phyloP scores from a whole-genome alignment of 768 basidiomycete genomes.

The Suillus spraguei region DNA sequence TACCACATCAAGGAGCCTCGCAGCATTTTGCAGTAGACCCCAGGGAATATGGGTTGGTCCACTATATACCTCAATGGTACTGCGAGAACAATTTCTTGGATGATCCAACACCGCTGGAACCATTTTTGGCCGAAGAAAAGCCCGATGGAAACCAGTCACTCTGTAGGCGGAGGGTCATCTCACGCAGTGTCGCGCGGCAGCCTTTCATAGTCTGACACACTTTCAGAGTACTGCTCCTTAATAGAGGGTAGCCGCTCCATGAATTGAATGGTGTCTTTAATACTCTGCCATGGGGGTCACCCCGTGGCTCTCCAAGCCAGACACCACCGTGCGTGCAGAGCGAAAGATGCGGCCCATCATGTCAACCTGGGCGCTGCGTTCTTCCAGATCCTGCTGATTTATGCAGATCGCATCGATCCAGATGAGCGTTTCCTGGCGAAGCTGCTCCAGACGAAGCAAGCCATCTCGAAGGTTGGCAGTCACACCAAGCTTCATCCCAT shows the following conservation, averaged over 20 bases:
- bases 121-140: background rate
- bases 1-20: background rate
- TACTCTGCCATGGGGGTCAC: background rate
- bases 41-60: background rate
- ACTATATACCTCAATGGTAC: background rate
- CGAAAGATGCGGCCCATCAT: conserved; percentile 13
- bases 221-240: background rate
- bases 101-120: conserved; percentile 11
- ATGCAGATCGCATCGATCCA: conserved; percentile 15
- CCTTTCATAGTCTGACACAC: background rate
- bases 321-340: conserved; percentile 7
- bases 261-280: background rate
- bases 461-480: conserved; percentile 2
- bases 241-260: background rate
- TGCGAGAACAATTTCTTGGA: conserved; percentile 15
- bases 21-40: background rate
- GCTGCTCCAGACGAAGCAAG: background rate
- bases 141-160: conserved; percentile 9
- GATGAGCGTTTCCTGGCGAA: conserved; percentile 9
- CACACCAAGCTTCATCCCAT: background rate
- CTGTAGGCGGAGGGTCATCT: background rate
- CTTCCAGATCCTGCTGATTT: conserved; percentile 12
- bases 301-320: conserved; percentile 11
- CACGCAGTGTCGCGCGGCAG: background rate
- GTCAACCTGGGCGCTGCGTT: conserved; percentile 11